Base-by-base conservation (phyloP, 2,329 filamentous ascomycete species). In the Cytospora paraplurivora region DNA sequence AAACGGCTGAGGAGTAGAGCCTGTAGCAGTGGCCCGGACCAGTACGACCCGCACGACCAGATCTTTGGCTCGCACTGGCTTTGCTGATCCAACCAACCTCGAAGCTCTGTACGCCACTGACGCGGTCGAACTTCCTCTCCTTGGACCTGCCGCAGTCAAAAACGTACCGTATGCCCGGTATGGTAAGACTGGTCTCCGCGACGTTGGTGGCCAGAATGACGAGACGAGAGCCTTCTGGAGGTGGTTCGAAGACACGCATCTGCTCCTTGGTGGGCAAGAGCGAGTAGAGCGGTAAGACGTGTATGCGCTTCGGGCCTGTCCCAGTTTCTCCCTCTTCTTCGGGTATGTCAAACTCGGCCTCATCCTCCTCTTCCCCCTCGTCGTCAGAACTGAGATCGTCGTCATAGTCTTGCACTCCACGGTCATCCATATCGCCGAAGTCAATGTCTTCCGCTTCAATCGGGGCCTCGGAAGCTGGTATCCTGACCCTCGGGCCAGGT, bases 71-170 rank as follows among this genome's bases (percentile, higher is more conserved):
- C 8, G 95, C 94, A 74, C 92, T 96, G 34, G 95, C 95, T 78
- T 99, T 98, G 79, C 93, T 97, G 73, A 98, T 96, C 92, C 94
- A 99, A 49, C 90, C 90, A 59, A 99, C 86, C 70, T 97, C 91
- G 73, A 97, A 99, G 72, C 90, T 97, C 74, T 99, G 95, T 0
- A 99, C 94, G 4, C 94, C 94, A 10, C 91, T 97, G 12, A 86
- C 79, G n/a, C 86, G 83, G 73, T 98, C 91, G 71, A 95, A 98
- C 63, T 89, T 90, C 67, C 94, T 89, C 75, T 97, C 93, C 75
- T 99, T 99, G 41, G 91, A 90, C 56, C 96, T 85, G 38, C 95
- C 95, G 68, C 91, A 93, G 75, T 98, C 94, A 67, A 99, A 97
- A 10, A 99, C 95, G 72, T 97, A 99, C 65, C 92, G 87, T 66